Base-by-base conservation (phyloP, 2,329 filamentous ascomycete species). In the Ascochyta pisi region DNA sequence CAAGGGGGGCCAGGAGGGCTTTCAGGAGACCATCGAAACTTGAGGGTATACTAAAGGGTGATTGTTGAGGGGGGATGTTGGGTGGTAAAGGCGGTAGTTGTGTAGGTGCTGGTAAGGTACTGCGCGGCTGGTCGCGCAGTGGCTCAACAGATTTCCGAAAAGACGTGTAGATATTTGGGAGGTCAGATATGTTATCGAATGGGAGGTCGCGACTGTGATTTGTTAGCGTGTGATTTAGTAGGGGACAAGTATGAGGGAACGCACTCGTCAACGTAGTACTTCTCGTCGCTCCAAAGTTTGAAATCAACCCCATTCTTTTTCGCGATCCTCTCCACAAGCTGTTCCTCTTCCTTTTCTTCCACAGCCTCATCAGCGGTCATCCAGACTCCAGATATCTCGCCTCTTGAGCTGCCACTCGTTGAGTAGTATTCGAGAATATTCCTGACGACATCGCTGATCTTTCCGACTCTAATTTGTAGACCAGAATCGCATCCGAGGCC, bases 211-310 rank as follows among this genome's bases (percentile, higher is more conserved):
- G 86, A 63, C 89, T 92, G 50, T 22, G 23, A 12, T 3, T 6
- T 35, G 37, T 47, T 22, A 48, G 43, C 29, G 15, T 38, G 15
- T 22, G 15, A 19, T 9, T 37, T 50, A 1, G 16, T 44, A 42
- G 22, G 37, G 26, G 39, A 22, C 15, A 23, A 27, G 13, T n/a
- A 24, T 19, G 41, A 46, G 26, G 43, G 22, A 57, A 56, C 89
- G 76, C 78, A 93, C 90, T 93, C 89, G 66, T 93, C 88, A 46
- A 93, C 81, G 57, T 87, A 87, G 64, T 90, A 93, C 70, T 93
- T 94, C 73, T 92, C 90, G 64, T 94, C 90, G 0, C 76, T 73
- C 85, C 87, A 92, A 1, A 86, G 55, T 69, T 84, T 84, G 70
- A 91, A 90, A 1, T 85, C 80, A 4, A 86, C 78, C 0, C 78